Percentiles rank a stretch among this genome's conserved stretches.
Conservation (phyloP, 164 flowering plant genomes). For the Echeveria elegans region DNA sequence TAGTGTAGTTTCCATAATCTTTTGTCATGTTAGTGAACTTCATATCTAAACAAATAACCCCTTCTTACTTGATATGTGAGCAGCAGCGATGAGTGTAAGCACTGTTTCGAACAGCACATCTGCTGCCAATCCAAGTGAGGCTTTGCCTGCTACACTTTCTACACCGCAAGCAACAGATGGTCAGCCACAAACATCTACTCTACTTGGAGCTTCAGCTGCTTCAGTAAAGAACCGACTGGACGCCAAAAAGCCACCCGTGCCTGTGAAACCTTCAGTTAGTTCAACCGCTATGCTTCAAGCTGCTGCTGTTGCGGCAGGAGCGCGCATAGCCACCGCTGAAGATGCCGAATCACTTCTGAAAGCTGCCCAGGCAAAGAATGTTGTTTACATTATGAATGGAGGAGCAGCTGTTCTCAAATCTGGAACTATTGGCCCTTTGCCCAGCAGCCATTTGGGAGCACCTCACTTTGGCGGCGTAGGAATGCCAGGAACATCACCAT, state of each 20-base stretch:
- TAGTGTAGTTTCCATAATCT: neutral
- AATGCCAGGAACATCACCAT: slow-evolving; percentile 1
- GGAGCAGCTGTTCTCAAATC: slow-evolving; percentile 30
- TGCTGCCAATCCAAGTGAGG: neutral
- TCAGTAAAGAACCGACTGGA: slow-evolving; percentile 17
- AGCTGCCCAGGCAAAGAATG: slow-evolving; percentile 60
- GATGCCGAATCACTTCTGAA: slow-evolving; percentile 60
- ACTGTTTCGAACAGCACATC: neutral
- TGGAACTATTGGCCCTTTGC: slow-evolving; percentile 17
- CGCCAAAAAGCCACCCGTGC: slow-evolving; percentile 17
- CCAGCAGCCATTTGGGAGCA: slow-evolving; percentile 3
- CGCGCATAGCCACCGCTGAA: slow-evolving; percentile 59
- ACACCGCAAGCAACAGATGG: slow-evolving; percentile 56
- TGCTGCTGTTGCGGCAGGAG: slow-evolving; percentile 93
- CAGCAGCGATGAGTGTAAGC: neutral
- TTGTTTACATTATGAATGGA: slow-evolving; percentile 51
- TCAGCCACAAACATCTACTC: slow-evolving; percentile 53
- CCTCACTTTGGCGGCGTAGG: neutral
- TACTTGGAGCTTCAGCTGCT: slow-evolving; percentile 23
- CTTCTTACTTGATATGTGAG: neutral
- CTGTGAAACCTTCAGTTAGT: slow-evolving; percentile 19
- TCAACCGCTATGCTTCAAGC: slow-evolving; percentile 51
- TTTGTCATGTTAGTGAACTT: neutral
- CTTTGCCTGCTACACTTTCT: slow-evolving; percentile 12
- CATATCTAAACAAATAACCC: neutral